Conservation (phyloP, 768 basidiomycete species). For the Hericium erinaceus region DNA sequence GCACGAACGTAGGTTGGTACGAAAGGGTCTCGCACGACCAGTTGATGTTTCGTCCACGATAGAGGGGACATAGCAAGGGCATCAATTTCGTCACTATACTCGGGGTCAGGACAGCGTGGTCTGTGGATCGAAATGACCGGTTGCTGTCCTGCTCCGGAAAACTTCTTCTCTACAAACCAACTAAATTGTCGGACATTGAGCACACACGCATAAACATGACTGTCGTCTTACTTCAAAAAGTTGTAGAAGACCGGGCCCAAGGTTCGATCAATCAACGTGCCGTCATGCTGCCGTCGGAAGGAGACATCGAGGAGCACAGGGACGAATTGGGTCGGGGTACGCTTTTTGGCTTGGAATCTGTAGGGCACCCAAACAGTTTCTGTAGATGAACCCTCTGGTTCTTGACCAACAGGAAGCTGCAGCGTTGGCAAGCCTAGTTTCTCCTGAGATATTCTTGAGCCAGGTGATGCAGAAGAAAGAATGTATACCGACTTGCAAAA, state of each 20-base stretch:
- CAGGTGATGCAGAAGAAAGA: background rate
- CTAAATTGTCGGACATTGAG: background rate
- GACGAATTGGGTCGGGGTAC: background rate
- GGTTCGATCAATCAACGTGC: background rate
- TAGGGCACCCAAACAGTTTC: too few species aligned
- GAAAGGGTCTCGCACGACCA: constrained; percentile 13
- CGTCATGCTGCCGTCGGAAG: background rate
- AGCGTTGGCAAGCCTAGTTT: constrained; percentile 1
- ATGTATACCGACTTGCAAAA: constrained; percentile 7
- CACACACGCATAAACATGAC: too few species aligned
- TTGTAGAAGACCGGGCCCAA: constrained; percentile 2
- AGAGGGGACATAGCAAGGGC: background rate
- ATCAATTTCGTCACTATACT: background rate
- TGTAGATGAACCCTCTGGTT: too few species aligned
- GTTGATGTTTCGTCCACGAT: constrained; percentile 13
- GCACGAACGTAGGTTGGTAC: constrained; percentile 7
- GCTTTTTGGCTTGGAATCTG: constrained; percentile 3
- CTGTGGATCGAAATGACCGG: constrained; percentile 6
- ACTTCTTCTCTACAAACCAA: constrained; percentile 8
- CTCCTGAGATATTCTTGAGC: constrained; percentile 1
- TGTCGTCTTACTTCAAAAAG: constrained; percentile 10
- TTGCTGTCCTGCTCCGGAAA: background rate
- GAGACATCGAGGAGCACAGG: constrained; percentile 6
- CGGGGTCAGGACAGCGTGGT: background rate
- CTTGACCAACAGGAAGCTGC: background rate